Conservation (phyloP, 2,329 filamentous ascomycete genomes). For the Colletotrichum paranaense region DNA sequence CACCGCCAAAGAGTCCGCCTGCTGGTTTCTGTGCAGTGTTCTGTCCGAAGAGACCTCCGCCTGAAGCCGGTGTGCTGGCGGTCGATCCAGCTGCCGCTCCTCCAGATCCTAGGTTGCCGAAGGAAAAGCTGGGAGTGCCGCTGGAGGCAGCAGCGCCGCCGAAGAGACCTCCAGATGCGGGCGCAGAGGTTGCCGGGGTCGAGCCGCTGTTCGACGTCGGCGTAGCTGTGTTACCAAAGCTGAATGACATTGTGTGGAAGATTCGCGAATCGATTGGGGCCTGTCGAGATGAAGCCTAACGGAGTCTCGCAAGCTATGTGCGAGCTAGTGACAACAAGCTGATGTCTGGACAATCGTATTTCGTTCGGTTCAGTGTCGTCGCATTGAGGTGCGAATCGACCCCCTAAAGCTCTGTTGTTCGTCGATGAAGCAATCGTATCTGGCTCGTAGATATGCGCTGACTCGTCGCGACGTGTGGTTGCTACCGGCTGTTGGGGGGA, state of each 20-base stretch:
- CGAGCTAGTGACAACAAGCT: constrained; percentile 11
- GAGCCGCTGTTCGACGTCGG: constrained; percentile 36
- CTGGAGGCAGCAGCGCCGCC: constrained; percentile 41
- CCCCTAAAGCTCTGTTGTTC: neutral
- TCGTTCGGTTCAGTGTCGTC: constrained; percentile 13
- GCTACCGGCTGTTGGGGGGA: neutral
- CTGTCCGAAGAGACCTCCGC: constrained; percentile 47
- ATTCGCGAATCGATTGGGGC: constrained; percentile 1
- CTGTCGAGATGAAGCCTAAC: constrained; percentile 14
- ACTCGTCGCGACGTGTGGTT: neutral
- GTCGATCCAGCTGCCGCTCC: constrained; percentile 39
- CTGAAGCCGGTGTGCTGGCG: constrained; percentile 43
- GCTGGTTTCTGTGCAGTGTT: constrained; percentile 37
- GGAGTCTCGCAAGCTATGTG: constrained; percentile 5
- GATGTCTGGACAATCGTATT: neutral
- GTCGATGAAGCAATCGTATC: neutral
- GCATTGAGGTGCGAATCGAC: constrained; percentile 28
- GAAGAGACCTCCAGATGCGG: constrained; percentile 55
- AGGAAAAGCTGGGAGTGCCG: constrained; percentile 53
- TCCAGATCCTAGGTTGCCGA: constrained; percentile 45
- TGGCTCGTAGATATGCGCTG: neutral
- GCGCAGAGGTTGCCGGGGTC: constrained; percentile 46
- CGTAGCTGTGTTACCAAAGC: constrained; percentile 47
- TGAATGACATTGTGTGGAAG: constrained; percentile 51
- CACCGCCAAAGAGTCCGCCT: constrained; percentile 41